A percentile compares a stretch with the other conserved stretches of the same genome.
phyloP scores from a whole-genome alignment of 345 rosid species.

The Isatis tinctoria region DNA sequence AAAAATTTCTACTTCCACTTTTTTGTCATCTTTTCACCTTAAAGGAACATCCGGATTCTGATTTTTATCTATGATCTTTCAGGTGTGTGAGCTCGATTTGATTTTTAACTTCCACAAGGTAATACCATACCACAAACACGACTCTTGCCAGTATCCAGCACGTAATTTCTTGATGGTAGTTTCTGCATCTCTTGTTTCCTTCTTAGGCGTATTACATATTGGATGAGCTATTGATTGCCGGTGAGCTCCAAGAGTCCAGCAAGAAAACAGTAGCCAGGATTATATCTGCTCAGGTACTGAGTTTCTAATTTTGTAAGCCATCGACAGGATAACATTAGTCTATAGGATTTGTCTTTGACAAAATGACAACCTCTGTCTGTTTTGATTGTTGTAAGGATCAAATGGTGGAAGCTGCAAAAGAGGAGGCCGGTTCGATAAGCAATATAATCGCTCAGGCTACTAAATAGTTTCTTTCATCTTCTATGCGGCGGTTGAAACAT shows the following conservation, averaged over 20 bases:
- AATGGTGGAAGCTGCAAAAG: conserved; percentile 93
- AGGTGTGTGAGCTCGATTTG: conserved; percentile 97
- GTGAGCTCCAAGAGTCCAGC: conserved; percentile 96
- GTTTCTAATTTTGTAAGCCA: background rate
- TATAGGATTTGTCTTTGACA: background rate
- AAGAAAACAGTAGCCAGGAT: conserved; percentile 87
- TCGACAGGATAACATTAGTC: background rate
- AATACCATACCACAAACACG: background rate
- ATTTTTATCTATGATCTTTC: conserved; percentile 8
- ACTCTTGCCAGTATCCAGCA: background rate
- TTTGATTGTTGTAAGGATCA: conserved; percentile 57
- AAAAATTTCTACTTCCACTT: background rate
- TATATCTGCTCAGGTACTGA: conserved; percentile 77
- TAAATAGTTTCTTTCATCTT: conserved; percentile 40
- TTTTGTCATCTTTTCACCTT: background rate
- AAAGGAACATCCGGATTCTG: background rate
- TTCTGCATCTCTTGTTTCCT: conserved; percentile 6
- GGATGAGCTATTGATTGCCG: conserved; percentile 91
- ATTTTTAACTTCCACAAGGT: conserved; percentile 98
- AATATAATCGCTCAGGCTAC: conserved; percentile 93
- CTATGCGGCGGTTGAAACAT: background rate
- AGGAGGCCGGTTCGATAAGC: conserved; percentile 81
- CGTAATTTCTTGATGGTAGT: background rate
- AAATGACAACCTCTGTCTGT: background rate
- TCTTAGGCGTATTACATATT: conserved; percentile 81